Conservation (phyloP, 2,329 filamentous ascomycete species). For the Eutypa lata region DNA sequence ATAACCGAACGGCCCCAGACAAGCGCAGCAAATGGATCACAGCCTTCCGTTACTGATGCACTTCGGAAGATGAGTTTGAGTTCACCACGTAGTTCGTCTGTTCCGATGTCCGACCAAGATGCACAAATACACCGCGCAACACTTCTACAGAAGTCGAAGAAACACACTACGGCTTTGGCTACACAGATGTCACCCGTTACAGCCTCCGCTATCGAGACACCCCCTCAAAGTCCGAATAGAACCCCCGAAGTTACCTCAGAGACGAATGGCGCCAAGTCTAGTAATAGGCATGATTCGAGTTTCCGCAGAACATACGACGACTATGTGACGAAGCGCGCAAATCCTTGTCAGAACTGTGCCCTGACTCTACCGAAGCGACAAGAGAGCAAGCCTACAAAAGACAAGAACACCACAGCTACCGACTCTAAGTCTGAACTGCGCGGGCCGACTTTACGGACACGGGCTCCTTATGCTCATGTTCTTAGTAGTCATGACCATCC, state of each 20-base stretch:
- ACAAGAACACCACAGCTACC: constrained; percentile 11
- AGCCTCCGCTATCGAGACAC: constrained; percentile 50
- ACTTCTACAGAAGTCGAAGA: constrained; percentile 37
- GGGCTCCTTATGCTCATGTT: constrained; percentile 58
- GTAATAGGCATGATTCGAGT: constrained; percentile 51
- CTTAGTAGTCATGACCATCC: constrained; percentile 43
- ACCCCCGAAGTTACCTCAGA: constrained; percentile 28
- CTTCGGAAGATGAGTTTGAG: constrained; percentile 45
- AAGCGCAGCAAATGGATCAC: constrained; percentile 33
- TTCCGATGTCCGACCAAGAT: constrained; percentile 43
- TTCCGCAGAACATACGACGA: constrained; percentile 64
- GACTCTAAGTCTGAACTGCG: constrained; percentile 35
- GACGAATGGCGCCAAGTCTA: constrained; percentile 13
- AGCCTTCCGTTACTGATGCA: constrained; percentile 42
- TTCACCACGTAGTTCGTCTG: constrained; percentile 39
- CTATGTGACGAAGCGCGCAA: constrained; percentile 60
- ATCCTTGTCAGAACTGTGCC: constrained; percentile 66
- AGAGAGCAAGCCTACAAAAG: constrained; percentile 20
- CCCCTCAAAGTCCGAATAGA: constrained; percentile 53
- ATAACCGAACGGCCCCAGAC: constrained; percentile 38
- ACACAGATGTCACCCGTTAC: constrained; percentile 26
- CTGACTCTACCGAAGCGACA: constrained; percentile 58
- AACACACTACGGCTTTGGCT: constrained; percentile 13
- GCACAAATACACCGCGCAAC: constrained; percentile 40
- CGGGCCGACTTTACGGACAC: constrained; percentile 58